These are phyloP conservation scores for Choanephora cucurbitarum DNA, from an alignment of 371 early-diverging fungal species.

Conservation along the genomic window DNA sequence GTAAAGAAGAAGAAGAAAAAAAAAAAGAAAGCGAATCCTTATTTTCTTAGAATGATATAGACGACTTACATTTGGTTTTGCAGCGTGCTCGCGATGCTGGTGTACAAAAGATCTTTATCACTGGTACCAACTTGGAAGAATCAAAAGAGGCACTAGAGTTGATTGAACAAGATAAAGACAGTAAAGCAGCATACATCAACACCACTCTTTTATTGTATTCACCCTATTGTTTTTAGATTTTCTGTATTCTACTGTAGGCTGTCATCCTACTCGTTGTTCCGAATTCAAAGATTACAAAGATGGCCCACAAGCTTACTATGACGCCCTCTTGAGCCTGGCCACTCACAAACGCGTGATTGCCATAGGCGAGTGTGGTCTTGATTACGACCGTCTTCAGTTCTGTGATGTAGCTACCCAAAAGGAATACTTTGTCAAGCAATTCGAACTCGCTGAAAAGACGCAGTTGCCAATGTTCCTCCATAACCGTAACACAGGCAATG, in stretches of 20 bases:
- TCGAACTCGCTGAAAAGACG: constrained; percentile 77
- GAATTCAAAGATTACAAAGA: constrained; percentile 65
- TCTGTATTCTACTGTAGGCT: constrained; percentile 82
- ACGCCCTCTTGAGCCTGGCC: constrained; percentile 50
- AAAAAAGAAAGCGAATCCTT: neutral
- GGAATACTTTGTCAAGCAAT: constrained; percentile 78
- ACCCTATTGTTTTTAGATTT: constrained; percentile 15
- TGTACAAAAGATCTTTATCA: constrained; percentile 75
- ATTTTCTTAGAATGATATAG: constrained; percentile 28
- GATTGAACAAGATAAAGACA: constrained; percentile 35
- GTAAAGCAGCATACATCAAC: too few relatives aligned
- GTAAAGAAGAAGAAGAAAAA: constrained; percentile 28
- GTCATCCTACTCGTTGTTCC: constrained; percentile 83
- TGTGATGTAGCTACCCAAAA: constrained; percentile 76
- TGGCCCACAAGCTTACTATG: constrained; percentile 67
- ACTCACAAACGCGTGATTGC: constrained; percentile 69
- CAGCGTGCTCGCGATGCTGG: constrained; percentile 66
- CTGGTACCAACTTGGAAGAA: constrained; percentile 73
- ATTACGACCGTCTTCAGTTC: constrained; percentile 90
- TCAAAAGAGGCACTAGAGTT: constrained; percentile 61
- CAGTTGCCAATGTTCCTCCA: constrained; percentile 89
- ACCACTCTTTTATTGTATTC: too few relatives aligned
- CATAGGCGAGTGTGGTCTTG: constrained; percentile 93
- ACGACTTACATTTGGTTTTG: constrained; percentile 69
- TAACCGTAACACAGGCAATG: constrained; percentile 78